phyloP scores from a whole-genome alignment of 2,329 filamentous ascomycete genomes.

The Xylaria digitata region DNA sequence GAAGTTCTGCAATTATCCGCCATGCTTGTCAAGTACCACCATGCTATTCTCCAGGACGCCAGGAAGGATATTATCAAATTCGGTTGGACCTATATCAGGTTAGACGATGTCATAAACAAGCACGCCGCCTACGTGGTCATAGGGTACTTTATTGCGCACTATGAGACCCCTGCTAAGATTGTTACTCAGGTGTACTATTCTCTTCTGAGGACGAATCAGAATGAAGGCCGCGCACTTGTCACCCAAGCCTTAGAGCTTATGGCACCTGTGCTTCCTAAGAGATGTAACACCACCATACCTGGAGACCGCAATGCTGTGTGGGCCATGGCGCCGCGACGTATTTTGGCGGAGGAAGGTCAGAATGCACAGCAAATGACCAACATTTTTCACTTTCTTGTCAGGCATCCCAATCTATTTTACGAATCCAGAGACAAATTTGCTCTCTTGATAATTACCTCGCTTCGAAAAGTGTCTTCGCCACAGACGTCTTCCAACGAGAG shows the following conservation, averaged over 20 bases:
- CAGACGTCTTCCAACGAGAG: conserved; percentile 89
- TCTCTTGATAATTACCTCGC: conserved; percentile 85
- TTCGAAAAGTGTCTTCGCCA: conserved; percentile 86
- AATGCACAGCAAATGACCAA: conserved; percentile 96
- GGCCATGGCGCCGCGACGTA: conserved; percentile 89
- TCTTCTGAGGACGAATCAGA: conserved; percentile 90
- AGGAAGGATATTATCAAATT: conserved; percentile 99
- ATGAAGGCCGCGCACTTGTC: conserved; percentile 90
- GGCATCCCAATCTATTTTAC: conserved; percentile 93
- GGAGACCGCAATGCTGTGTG: conserved; percentile 83
- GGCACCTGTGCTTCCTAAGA: conserved; percentile 90
- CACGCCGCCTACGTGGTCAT: conserved; percentile 97
- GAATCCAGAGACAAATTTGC: conserved; percentile 93
- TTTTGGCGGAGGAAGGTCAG: conserved; percentile 91
- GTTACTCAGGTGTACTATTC: conserved; percentile 95
- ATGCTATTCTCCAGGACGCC: conserved; percentile 85
- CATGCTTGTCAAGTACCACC: conserved; percentile 94
- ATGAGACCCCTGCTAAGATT: conserved; percentile 96
- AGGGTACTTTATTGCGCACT: conserved; percentile 96
- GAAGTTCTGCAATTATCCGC: conserved; percentile 95
- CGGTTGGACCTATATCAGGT: conserved; percentile 96
- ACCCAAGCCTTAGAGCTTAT: conserved; percentile 95
- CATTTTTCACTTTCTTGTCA: conserved; percentile 96
- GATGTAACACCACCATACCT: conserved; percentile 73
- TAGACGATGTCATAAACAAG: conserved; percentile 99